Evolutionary conservation across 2,329 filamentous ascomycete species (phyloP).

Genomic region (Zymoseptoria tritici): DNA sequence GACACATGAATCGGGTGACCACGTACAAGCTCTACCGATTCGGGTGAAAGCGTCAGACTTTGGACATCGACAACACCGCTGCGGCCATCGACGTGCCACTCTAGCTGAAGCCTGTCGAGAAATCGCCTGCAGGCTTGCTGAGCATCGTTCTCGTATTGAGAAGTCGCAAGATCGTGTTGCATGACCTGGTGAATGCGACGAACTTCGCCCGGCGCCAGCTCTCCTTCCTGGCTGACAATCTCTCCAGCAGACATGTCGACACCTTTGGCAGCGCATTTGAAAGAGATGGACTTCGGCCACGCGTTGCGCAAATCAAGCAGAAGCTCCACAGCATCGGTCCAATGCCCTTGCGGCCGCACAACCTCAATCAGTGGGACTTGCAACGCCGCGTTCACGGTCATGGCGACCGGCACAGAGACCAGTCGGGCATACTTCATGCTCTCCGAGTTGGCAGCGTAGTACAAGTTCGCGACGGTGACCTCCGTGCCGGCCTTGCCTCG

Average conservation of each 20-base stretch:
- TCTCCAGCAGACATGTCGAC: slow-evolving; percentile 6
- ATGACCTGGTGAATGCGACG: slow-evolving; percentile 13
- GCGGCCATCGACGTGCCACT: slow-evolving; percentile 17
- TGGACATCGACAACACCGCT: slow-evolving; percentile 18
- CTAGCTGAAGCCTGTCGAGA: slow-evolving; percentile 14
- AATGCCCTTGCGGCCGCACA: slow-evolving; percentile 51
- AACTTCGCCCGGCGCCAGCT: slow-evolving; percentile 17
- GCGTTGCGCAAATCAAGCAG: slow-evolving; percentile 80
- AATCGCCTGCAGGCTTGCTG: slow-evolving; percentile 12
- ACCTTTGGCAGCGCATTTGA: slow-evolving; percentile 11
- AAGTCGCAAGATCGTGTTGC: neutral
- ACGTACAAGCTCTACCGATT: slow-evolving; percentile 11
- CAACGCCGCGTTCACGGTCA: slow-evolving; percentile 88
- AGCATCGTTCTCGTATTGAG: slow-evolving; percentile 7
- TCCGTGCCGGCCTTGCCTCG: slow-evolving; percentile 80
- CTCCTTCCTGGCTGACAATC: slow-evolving; percentile 5
- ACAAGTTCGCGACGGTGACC: slow-evolving; percentile 69
- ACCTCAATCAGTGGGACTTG: slow-evolving; percentile 76
- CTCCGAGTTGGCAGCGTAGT: slow-evolving; percentile 48
- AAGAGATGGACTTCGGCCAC: slow-evolving; percentile 71
- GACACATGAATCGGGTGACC: slow-evolving; percentile 9
- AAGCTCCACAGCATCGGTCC: slow-evolving; percentile 60
- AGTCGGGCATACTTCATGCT: slow-evolving; percentile 15
- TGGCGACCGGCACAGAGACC: slow-evolving; percentile 66
- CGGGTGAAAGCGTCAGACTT: slow-evolving; percentile 9